Evolutionary conservation across 768 basidiomycete species (phyloP).

Genomic region (Cantharellus anzutake): DNA sequence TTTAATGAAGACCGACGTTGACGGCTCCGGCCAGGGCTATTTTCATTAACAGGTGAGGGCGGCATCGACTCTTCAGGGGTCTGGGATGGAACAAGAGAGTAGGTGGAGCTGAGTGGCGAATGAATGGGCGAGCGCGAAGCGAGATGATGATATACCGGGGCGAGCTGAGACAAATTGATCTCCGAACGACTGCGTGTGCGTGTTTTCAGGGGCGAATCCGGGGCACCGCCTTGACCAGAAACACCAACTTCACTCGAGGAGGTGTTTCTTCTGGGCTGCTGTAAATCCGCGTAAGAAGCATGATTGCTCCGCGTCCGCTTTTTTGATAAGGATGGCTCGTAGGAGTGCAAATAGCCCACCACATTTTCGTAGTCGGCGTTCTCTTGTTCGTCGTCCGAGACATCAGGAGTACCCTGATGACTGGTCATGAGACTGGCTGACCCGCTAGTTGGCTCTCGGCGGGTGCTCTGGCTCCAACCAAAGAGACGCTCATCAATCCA

Average conservation of each 20-base stretch:
- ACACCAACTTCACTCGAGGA: background rate
- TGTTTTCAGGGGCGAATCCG: conserved; percentile 15
- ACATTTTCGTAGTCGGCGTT: conserved; percentile 86
- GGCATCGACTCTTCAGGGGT: background rate
- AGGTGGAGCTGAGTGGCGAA: background rate
- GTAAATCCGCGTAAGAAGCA: conserved; percentile 67
- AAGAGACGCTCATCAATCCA: conserved; percentile 80
- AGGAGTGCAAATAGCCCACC: conserved; percentile 38
- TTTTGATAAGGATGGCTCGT: conserved; percentile 19
- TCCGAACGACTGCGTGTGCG: background rate
- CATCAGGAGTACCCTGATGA: conserved; percentile 51
- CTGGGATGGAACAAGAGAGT: background rate
- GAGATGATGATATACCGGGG: background rate
- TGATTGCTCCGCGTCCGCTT: conserved; percentile 36
- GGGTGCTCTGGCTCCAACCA: conserved; percentile 69
- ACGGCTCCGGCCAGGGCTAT: background rate
- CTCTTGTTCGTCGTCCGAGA: conserved; percentile 54
- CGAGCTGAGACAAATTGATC: conserved; percentile 3
- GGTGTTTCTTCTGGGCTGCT: conserved; percentile 24
- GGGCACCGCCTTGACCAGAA: background rate
- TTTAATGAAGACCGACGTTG: conserved; percentile 41
- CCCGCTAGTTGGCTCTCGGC: conserved; percentile 31
- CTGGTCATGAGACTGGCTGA: conserved; percentile 20
- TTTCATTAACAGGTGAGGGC: background rate
- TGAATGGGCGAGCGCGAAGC: background rate